Evolutionary conservation across 805 yeast species (phyloP), one percentile per base, ranked within the genome.

Genomic region (Yamadazyma insecticola): DNA sequence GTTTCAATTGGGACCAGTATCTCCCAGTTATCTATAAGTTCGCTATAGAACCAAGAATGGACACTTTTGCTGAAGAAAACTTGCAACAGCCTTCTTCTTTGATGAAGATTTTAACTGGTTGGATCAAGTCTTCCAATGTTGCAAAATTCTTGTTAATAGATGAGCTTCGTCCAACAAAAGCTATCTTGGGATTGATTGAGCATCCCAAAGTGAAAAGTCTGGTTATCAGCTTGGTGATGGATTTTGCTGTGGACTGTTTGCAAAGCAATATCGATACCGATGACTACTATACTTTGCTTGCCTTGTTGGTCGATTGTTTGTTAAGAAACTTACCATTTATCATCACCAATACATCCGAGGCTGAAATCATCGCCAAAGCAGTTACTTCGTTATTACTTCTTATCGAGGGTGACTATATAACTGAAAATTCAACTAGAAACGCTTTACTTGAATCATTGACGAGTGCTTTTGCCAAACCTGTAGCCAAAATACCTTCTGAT

Each of bases 61-160:
- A 39, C 1, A 62, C 69, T 9, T 90, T 90, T 54, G 81, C 81
- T 3, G 70, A 60, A 24, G 95, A 83, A 46, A 92, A 90, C 51
- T 62, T 81, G 19, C 94, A 87, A 49, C 87, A 82, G 46, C 80
- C 90, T 1, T 87, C 97, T 0, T 72, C 95, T 0, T 51, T 90
- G 26, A 60, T 89, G 74, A 74, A 67, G 34, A 50, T 87, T 7
- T 71, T 90, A 46, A 55, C 75, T 5, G 59, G 71, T 6, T 73
- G 95, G 78, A 51, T 65, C 14, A 56, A 50, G 13, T 37, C 43
- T 3, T 59, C 63, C 4, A 59, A 61, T 14, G 63, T 80, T 22
- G 58, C 68, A 28, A 63, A 64, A 10, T 74, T 81, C 36, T 55
- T 86, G 26, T 68, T 67, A 33, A 55, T 67, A 33, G 82, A 83